Percentiles rank a stretch among this genome's conserved stretches.
phyloP scores from a whole-genome alignment of 2,329 filamentous ascomycete genomes.

The Hirsutella thompsonii region DNA sequence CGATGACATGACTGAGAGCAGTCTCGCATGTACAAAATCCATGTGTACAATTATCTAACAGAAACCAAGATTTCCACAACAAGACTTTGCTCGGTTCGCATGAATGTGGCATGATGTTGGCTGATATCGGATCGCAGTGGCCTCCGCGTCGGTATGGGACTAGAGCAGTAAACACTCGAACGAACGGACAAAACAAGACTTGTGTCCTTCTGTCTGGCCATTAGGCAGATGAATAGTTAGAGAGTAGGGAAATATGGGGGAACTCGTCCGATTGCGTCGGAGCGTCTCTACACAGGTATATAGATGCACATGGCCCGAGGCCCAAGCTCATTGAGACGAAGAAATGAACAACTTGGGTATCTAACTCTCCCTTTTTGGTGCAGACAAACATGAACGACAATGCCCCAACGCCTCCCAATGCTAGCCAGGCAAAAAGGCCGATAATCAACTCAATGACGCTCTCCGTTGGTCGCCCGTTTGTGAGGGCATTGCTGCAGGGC shows the following conservation, averaged over 20 bases:
- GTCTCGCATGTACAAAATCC: constrained; percentile 24
- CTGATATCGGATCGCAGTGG: too few relatives aligned
- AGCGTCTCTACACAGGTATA: too few relatives aligned
- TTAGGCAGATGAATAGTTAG: too few relatives aligned
- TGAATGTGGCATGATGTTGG: too few relatives aligned
- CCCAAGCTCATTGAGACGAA: neutral
- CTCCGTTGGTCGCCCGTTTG: constrained; percentile 17
- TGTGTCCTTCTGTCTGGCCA: too few relatives aligned
- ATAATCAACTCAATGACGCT: constrained; percentile 9
- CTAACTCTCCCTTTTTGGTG: constrained; percentile 4
- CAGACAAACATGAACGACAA: neutral
- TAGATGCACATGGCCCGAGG: too few relatives aligned
- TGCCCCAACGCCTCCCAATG: constrained; percentile 17
- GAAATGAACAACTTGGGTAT: constrained; percentile 14
- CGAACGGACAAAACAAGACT: too few relatives aligned
- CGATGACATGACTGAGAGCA: constrained; percentile 18
- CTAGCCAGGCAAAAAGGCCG: neutral
- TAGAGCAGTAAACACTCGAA: too few relatives aligned
- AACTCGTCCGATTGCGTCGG: too few relatives aligned
- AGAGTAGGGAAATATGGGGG: too few relatives aligned
- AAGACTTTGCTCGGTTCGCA: neutral
- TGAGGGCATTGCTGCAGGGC: constrained; percentile 27
- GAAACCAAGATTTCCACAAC: constrained; percentile 2
- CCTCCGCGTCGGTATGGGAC: too few relatives aligned
- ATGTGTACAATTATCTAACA: constrained; percentile 24